Evolutionary conservation across 2,329 filamentous ascomycete species (phyloP).

Genomic region (Colletotrichum theobromicola): DNA sequence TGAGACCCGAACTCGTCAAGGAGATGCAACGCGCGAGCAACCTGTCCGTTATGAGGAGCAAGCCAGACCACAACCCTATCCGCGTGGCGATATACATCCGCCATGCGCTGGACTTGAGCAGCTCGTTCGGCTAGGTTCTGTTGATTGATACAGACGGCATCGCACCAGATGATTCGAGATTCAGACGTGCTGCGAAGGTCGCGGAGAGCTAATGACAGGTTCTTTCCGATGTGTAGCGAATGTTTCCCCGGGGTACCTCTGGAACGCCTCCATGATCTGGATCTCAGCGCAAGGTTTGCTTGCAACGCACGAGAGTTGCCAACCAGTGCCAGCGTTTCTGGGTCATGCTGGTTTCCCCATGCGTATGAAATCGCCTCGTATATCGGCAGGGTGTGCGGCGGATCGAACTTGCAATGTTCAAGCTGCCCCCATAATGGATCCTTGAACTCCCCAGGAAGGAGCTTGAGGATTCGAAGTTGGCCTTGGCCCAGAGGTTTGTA

Average conservation of each 20-base stretch:
- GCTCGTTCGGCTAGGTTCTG: not conserved
- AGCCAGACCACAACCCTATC: not conserved
- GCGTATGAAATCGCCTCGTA: not conserved
- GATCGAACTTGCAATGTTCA: not conserved
- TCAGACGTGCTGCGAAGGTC: accelerated
- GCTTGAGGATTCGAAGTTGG: not conserved
- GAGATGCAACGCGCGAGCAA: accelerated
- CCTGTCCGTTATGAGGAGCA: not conserved
- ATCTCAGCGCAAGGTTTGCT: too few species aligned
- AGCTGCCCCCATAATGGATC: not conserved
- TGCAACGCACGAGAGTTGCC: not conserved
- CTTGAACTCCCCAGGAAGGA: not conserved
- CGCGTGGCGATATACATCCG: not conserved
- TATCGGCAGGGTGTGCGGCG: not conserved
- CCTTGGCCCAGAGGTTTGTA: not conserved
- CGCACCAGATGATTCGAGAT: not conserved
- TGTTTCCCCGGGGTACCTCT: not conserved
- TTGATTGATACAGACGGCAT: not conserved
- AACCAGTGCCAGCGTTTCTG: not conserved
- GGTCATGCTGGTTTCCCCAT: not conserved
- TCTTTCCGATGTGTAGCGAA: accelerated
- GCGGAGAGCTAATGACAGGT: accelerated
- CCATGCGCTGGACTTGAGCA: not conserved
- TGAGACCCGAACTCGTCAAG: not conserved
- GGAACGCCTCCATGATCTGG: too few species aligned